Conservation (phyloP, 495 filamentous ascomycete species). For the Aspergillus carlsbadensis region DNA sequence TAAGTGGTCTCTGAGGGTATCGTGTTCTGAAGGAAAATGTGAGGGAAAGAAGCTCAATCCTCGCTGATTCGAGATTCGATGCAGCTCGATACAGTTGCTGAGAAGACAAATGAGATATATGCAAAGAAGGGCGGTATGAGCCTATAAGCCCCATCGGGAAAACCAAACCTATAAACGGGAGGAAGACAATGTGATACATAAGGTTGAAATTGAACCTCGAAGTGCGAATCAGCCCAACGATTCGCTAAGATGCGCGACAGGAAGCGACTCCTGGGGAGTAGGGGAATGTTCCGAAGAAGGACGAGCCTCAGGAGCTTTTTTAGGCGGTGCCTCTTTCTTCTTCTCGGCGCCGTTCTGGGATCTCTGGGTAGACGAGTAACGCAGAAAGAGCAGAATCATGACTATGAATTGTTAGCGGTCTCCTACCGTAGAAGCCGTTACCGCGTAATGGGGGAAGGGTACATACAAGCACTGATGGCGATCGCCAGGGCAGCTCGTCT, state of each 20-base stretch:
- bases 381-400: constrained; percentile 48
- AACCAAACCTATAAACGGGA: background rate
- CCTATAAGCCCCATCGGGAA: no score
- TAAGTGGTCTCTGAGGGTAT: no score
- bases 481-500: constrained; percentile 82
- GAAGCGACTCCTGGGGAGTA: constrained; percentile 14
- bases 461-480: constrained; percentile 44
- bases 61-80: no score
- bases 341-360: constrained; percentile 28
- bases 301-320: constrained; percentile 30
- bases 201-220: background rate
- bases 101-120: no score
- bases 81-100: no score
- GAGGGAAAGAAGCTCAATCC: no score
- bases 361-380: constrained; percentile 42
- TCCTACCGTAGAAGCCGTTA: background rate
- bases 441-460: background rate
- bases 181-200: constrained; percentile 7
- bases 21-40: no score
- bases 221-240: constrained; percentile 35
- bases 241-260: constrained; percentile 36
- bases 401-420: constrained; percentile 33
- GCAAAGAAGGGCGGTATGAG: no score
- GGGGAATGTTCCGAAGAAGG: constrained; percentile 16
- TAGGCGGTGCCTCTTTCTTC: constrained; percentile 31